phyloP scores from a whole-genome alignment of 805 yeast genomes.

The Candida tallmaniae region DNA sequence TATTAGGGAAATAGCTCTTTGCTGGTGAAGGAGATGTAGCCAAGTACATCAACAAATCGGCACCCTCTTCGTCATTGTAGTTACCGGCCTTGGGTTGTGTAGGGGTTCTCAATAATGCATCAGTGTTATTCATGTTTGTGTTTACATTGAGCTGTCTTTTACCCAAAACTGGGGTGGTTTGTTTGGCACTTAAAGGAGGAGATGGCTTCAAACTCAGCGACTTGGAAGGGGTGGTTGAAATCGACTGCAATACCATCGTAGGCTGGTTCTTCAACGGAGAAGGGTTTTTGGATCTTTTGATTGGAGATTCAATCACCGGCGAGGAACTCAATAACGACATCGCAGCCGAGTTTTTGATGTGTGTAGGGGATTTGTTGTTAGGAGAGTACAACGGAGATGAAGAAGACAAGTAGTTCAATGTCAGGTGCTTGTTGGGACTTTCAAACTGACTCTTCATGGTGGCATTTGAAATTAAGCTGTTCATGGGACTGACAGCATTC shows the following conservation, averaged over 20 bases:
- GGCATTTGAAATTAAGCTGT: conserved; percentile 5
- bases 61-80: conserved; percentile 58
- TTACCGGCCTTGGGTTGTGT: conserved; percentile 25
- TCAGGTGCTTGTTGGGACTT: conserved; percentile 15
- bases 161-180: conserved; percentile 28
- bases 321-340: conserved; percentile 29
- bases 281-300: conserved; percentile 16
- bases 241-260: conserved; percentile 24
- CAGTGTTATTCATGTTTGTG: conserved; percentile 1
- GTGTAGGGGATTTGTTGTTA: conserved; percentile 36
- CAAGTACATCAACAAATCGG: conserved; percentile 71
- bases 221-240: conserved; percentile 24
- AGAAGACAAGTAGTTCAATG: conserved; percentile 17
- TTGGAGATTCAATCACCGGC: conserved; percentile 28
- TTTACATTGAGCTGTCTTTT: conserved; percentile 17
- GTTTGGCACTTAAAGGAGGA: conserved; percentile 19
- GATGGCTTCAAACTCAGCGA: conserved; percentile 28
- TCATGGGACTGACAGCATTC: conserved; percentile 22
- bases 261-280: conserved; percentile 14
- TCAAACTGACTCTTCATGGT: conserved; percentile 12
- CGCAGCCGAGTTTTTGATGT: conserved; percentile 32
- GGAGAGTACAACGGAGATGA: conserved; percentile 34
- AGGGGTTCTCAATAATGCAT: conserved; percentile 29
- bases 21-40: conserved; percentile 82
- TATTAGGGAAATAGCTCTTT: conserved; percentile 28